Evolutionary conservation across 192 early-diverging fungal genomes (phyloP), one percentile per base, ranked within the genome.

Genomic region (Umbelopsis sp.): DNA sequence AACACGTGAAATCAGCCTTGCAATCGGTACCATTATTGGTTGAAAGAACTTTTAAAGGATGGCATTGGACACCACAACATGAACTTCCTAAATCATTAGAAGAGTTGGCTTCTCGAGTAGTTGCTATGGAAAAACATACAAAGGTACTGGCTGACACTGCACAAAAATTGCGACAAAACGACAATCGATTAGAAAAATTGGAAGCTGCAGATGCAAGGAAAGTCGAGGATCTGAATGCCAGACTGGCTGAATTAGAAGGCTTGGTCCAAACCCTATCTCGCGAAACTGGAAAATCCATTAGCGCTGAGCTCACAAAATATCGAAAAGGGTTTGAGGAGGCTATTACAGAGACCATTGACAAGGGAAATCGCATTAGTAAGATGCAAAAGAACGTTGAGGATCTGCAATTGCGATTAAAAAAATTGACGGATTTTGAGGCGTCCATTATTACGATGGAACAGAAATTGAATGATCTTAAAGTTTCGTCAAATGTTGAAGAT

Each of bases 41-140:
- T 61, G 55, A 16, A 37, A 27, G 30, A 12, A 2, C 35, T 15
- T 8, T 30, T 35, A 16, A 12, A 1, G 18, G 27, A 61, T 61
- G 27, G 12, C 55, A 35, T 18, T 12, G 30, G 25, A 12, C 27
- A 13, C 30, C 55, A 18, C 27, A 61, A 35, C 55, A 25, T 10
- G 55, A 30, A 35, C 55, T 61, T 3, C 55, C 55, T 6, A 61
- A 61, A 61, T 61, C 55, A 33, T 27, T 37, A 30, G 55, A 61
- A 61, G 55, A 61, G 30, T 18, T 61, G 30, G 55, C 55, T 4
- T 35, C 27, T 61, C 27, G 55, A 61, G 18, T 61, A 2, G 55
- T 61, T 25, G 27, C 55, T 7, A 30, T 61, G 25, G 55, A 61
- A 61, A 61, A 61, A 30, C 33, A 61, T 61, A 61, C 55, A 16